Conservation (phyloP, 2,329 filamentous ascomycete genomes). For the Hypoxylon sp. region DNA sequence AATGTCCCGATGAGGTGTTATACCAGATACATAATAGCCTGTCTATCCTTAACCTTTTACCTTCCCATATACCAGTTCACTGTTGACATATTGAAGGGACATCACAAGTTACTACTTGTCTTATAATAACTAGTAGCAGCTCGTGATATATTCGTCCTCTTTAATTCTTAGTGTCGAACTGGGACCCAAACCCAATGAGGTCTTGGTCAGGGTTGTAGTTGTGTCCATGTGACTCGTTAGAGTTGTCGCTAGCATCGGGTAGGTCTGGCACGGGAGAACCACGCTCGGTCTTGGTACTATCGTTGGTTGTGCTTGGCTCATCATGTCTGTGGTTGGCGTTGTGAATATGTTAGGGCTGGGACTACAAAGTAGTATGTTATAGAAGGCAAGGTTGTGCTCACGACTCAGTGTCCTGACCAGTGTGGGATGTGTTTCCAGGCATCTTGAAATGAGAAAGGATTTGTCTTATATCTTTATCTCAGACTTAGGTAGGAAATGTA, state of each 20-base stretch:
- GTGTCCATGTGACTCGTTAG: not conserved
- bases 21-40: too few relatives aligned
- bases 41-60: too few relatives aligned
- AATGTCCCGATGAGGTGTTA: too few relatives aligned
- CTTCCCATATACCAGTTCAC: too few relatives aligned
- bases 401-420: constrained; percentile 4
- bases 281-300: constrained; percentile 14
- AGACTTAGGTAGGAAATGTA: not conserved
- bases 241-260: not conserved
- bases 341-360: not conserved
- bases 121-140: not conserved
- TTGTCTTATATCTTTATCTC: not conserved
- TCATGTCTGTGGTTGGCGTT: not conserved
- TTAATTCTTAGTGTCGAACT: constrained; percentile 11
- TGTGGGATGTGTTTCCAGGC: constrained; percentile 1
- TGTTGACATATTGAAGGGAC: too few relatives aligned
- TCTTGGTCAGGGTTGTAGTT: constrained; percentile 3
- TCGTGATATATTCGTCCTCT: not conserved
- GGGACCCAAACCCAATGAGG: constrained; percentile 14
- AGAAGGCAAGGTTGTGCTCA: not conserved
- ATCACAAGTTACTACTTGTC: too few relatives aligned
- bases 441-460: not conserved
- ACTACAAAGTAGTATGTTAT: not conserved
- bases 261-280: constrained; percentile 13
- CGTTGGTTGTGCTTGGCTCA: not conserved